Percentiles rank a stretch among this genome's conserved stretches.
These are phyloP conservation scores for Penicillium psychrosexuale DNA, from an alignment of 2,329 filamentous ascomycete genomes.

Conservation along the genomic window DNA sequence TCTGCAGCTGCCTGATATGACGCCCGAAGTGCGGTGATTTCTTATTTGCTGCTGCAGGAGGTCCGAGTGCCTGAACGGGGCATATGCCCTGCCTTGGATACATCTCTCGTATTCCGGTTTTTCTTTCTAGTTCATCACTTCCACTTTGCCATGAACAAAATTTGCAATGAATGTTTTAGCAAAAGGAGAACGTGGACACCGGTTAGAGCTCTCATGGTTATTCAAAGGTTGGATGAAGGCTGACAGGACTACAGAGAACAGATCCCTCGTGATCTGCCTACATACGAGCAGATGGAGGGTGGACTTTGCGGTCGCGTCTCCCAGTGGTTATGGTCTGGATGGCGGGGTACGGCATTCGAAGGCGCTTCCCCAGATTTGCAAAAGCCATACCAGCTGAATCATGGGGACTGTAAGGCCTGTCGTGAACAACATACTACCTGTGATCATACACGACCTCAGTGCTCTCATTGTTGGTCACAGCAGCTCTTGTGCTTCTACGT, in stretches of 20 bases:
- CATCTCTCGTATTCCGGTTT: neutral
- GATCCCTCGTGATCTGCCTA: neutral
- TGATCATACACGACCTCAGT: slow-evolving; percentile 30
- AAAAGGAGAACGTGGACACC: neutral
- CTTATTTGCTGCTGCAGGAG: neutral
- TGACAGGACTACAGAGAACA: neutral
- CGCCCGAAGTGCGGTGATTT: neutral
- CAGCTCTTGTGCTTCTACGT: slow-evolving; percentile 37
- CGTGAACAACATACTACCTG: slow-evolving; percentile 28
- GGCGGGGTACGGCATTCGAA: slow-evolving; percentile 16
- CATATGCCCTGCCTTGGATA: neutral
- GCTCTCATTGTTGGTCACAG: slow-evolving; percentile 32
- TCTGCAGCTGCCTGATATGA: neutral
- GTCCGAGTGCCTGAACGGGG: neutral
- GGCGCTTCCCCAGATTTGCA: slow-evolving; percentile 2
- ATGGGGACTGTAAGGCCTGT: slow-evolving; percentile 27
- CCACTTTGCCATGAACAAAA: neutral
- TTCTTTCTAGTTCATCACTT: neutral
- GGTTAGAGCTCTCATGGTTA: neutral
- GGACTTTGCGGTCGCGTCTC: slow-evolving; percentile 17
- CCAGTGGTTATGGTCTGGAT: slow-evolving; percentile 23
- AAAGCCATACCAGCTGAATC: slow-evolving; percentile 9
- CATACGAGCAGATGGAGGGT: neutral
- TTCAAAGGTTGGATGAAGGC: neutral
- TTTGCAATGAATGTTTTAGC: neutral